phyloP scores from a whole-genome alignment of 208 protist genomes.

The Leishmania gerbilli region DNA sequence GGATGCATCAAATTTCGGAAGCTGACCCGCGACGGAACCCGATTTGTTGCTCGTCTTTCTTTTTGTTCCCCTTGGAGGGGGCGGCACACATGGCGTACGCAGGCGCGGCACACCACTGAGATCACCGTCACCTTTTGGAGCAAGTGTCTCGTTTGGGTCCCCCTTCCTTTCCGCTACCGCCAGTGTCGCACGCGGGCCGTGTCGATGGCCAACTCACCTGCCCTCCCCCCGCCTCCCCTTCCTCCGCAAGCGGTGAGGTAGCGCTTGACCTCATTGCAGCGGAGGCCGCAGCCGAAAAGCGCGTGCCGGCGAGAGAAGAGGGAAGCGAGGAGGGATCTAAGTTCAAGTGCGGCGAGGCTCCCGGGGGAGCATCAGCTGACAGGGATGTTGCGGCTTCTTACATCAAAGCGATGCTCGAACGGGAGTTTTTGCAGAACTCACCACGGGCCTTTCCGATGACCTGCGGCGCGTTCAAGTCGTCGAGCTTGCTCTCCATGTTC shows the following conservation, averaged over 20 bases:
- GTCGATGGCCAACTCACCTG: not conserved
- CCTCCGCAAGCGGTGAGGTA: not conserved
- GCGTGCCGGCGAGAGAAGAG: not conserved
- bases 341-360: not conserved
- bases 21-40: not conserved
- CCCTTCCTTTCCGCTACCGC: not conserved
- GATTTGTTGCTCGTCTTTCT: not conserved
- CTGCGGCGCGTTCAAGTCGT: slow-evolving; percentile 14
- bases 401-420: slow-evolving; percentile 9
- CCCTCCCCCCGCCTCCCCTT: no score
- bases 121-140: not conserved
- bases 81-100: not conserved
- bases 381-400: not conserved
- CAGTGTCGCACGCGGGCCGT: not conserved
- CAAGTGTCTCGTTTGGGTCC: not conserved
- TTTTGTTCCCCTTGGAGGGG: not conserved
- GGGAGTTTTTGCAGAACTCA: slow-evolving; percentile 17
- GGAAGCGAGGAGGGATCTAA: not conserved
- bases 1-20: not conserved
- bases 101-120: not conserved
- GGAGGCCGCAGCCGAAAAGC: not conserved
- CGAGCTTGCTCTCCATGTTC: slow-evolving; percentile 41
- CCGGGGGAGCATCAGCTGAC: not conserved
- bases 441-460: slow-evolving; percentile 16
- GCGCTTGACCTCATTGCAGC: not conserved